phyloP scores from a whole-genome alignment of 768 basidiomycete genomes.

The Termitomyces sp. region DNA sequence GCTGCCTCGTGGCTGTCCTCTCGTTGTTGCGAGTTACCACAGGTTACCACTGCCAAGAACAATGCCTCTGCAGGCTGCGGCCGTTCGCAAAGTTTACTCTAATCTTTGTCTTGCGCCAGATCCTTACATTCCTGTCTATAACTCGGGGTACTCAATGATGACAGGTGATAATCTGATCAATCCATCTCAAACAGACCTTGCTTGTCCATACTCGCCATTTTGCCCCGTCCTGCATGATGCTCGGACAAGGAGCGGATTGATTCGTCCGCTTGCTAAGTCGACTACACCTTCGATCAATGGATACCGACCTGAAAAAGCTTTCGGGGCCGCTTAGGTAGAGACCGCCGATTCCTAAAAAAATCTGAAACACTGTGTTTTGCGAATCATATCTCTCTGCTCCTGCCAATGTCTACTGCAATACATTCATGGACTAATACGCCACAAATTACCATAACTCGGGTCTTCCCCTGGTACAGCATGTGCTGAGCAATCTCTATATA shows the following conservation, averaged over 20 bases:
- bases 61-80: not conserved
- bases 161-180: not conserved
- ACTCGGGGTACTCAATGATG: not conserved
- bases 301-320: not conserved
- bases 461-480: slow-evolving; percentile 2
- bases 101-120: not conserved
- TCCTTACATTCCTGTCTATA: not conserved
- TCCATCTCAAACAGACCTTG: not conserved
- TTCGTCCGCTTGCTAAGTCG: not conserved
- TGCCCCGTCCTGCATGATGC: not conserved
- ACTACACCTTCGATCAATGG: not conserved
- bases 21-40: too few relatives aligned
- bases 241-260: not conserved
- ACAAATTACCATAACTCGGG: not conserved
- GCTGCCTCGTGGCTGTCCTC: too few relatives aligned
- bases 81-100: not conserved
- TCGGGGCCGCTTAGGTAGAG: not conserved
- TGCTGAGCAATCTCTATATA: not conserved
- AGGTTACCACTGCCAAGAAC: not conserved
- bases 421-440: not conserved
- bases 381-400: not conserved
- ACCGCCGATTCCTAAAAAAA: not conserved
- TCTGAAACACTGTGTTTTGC: not conserved
- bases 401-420: not conserved
- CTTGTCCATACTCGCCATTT: not conserved